phyloP scores from a whole-genome alignment of 2,329 filamentous ascomycete genomes.

The Xylaria multiplex region DNA sequence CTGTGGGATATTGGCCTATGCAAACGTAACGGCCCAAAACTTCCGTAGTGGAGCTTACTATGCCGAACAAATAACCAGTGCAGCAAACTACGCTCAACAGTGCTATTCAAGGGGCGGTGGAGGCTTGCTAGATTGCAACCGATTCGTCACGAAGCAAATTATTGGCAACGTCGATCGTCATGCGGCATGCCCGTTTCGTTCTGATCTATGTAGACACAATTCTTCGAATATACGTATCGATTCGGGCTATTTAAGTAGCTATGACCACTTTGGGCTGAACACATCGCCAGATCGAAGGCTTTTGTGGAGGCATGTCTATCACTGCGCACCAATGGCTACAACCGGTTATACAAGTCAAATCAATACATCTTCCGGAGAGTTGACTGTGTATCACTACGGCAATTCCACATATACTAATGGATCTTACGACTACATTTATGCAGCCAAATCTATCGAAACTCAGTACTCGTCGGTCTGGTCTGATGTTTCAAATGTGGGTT shows the following conservation, averaged over 20 bases:
- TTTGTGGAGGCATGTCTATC: conserved; percentile 20
- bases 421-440: background rate
- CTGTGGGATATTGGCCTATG: too few species aligned
- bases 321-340: conserved; percentile 32
- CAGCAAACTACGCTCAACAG: conserved; percentile 32
- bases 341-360: conserved; percentile 16
- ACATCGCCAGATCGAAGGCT: conserved; percentile 8
- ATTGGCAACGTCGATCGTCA: conserved; percentile 1
- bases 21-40: too few species aligned
- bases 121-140: background rate
- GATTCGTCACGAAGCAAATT: conserved; percentile 8
- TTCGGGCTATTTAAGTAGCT: conserved; percentile 20
- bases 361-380: conserved; percentile 3
- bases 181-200: conserved; percentile 27
- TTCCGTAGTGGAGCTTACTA: background rate
- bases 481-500: background rate
- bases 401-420: background rate
- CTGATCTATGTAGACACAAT: conserved; percentile 13
- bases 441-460: conserved; percentile 6
- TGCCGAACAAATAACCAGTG: conserved; percentile 3
- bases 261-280: conserved; percentile 29
- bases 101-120: conserved; percentile 17
- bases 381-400: conserved; percentile 23
- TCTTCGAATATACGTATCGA: conserved; percentile 25
- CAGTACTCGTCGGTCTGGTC: conserved; percentile 1